Base-by-base conservation (phyloP, 495 filamentous ascomycete genomes). In the Penicillium argentinense region DNA sequence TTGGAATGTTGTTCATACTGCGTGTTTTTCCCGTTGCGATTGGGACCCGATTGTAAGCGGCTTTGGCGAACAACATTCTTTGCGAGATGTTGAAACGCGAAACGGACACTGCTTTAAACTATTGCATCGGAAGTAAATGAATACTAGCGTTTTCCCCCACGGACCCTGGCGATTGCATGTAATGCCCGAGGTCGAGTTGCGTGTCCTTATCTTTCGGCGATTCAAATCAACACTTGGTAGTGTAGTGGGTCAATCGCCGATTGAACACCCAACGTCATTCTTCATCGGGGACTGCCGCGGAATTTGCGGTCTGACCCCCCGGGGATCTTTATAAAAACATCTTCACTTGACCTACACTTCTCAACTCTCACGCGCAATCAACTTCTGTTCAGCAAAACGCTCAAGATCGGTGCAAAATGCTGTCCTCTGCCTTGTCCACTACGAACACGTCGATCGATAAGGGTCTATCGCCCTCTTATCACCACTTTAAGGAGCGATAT, bases 401-500 rank as follows among this genome's bases (percentile, higher is more conserved):
- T n/a, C n/a, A n/a, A n/a, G n/a, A n/a, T n/a, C n/a, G n/a, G n/a
- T n/a, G 4, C 49, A 59, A 18, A 4, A 62, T 62, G 59, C 37
- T 44, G 17, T 47, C 39, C 22, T 34, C 47, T n/a, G 29, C 54
- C 22, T 8, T 57, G 23, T 42, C 60, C n/a, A n/a, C n/a, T 13
- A 25, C 47, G 1, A 32, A 9, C 37, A n/a, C 34, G 36, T 21
- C 39, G 16, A 29, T 51, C 49, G 39, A 49, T 45, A 51, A 51
- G 43, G 42, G 40, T 17, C 42, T 56, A 28, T 25, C 54, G 21
- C 50, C 50, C n/a, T 40, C 29, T 17, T 57, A 57, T 44, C 51
- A 47, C 21, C 50, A 42, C 25, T 59, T 57, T 42, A 55, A 47
- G 18, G 48, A 48, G 7, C 51, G 53, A 32, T 62, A 69, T 36